Evolutionary conservation across 140 eudicot genomes (phyloP), one percentile per base, ranked within the genome.

Genomic region (Cichorium intybus): DNA sequence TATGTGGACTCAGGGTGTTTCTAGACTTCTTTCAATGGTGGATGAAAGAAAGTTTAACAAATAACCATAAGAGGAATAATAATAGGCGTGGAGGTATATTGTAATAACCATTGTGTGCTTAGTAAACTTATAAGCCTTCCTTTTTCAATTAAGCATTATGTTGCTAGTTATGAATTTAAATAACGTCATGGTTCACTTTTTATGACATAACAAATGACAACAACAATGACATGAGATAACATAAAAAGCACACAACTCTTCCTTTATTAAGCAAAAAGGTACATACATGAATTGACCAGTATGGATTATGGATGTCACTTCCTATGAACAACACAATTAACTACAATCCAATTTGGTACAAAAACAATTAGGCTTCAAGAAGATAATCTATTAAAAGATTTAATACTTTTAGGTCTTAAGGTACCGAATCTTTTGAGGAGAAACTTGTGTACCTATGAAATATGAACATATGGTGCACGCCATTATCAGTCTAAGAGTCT

Each of bases 1-100:
- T n/a, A 84, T 81, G 79, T 92, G 98, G 96, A 94, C 99, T 53
- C 94, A 86, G 54, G 99, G 99, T 0, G 99, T 89, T 8, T 80
- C 90, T 0, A 80, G 97, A 65, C 97, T 94, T 65, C 91, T 94
- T 51, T 60, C 87, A 49, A 75, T 94, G 24, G 95, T 75, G 20
- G 75, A 83, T 2, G 97, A 93, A 52, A 82, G 71, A 73, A 85
- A 74, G 81, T 52, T 59, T 10, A 59, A 18, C 69, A 75, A 75
- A 57, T 60, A 71, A 56, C 31, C 39, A 35, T 66, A 66, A 20
- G 46, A 1, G 62, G 49, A 46, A 6, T 14, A 74, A 22, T 18
- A 74, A 58, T 23, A 66, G 24, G 67, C 58, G 75, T 75, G 75
- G 70, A 43, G 73, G 75, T 75, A 67, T 23, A 75, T 75, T 67